Evolutionary conservation across 108 stramenopile species (phyloP).

Genomic region (Craspedostauros australis): DNA sequence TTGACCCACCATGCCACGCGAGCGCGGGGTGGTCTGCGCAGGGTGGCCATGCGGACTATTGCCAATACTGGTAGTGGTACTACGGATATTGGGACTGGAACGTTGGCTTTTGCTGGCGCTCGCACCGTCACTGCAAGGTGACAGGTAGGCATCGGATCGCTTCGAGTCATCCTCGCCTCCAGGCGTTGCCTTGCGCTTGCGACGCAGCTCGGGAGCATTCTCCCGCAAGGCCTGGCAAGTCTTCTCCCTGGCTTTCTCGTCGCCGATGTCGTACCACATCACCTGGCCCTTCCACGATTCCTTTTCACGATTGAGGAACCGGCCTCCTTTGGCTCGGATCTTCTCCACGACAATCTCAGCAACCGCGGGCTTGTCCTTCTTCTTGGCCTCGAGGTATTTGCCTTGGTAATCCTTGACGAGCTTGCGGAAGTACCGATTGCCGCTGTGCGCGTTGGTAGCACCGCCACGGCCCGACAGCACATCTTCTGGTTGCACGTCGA

Average conservation of each 20-base stretch:
- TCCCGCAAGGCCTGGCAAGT: slow-evolving; percentile 58
- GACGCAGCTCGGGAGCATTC: slow-evolving; percentile 44
- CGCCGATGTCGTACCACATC: slow-evolving; percentile 54
- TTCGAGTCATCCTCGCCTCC: slow-evolving; percentile 10
- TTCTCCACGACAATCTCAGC: slow-evolving; percentile 39
- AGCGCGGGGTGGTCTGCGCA: too few species aligned
- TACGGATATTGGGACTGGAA: not conserved
- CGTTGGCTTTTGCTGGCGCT: too few species aligned
- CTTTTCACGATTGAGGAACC: slow-evolving; percentile 32
- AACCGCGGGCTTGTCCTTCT: slow-evolving; percentile 73
- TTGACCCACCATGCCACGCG: too few species aligned
- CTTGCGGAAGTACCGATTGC: slow-evolving; percentile 60
- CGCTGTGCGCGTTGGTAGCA: slow-evolving; percentile 65
- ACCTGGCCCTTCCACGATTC: slow-evolving; percentile 17
- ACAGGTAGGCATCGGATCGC: not conserved
- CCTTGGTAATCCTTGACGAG: slow-evolving; percentile 56
- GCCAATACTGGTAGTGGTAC: too few species aligned
- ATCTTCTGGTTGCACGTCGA: too few species aligned
- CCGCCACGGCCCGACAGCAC: slow-evolving; percentile 61
- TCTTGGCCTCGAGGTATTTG: slow-evolving; percentile 60
- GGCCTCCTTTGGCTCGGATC: slow-evolving; percentile 43
- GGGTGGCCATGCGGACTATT: too few species aligned
- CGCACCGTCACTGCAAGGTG: too few species aligned
- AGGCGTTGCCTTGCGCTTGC: slow-evolving; percentile 9
- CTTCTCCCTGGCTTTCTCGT: slow-evolving; percentile 37